A percentile compares a stretch with the other conserved stretches of the same genome.
phyloP scores from a whole-genome alignment of 257 asterid species.

The Solanum virginianum region DNA sequence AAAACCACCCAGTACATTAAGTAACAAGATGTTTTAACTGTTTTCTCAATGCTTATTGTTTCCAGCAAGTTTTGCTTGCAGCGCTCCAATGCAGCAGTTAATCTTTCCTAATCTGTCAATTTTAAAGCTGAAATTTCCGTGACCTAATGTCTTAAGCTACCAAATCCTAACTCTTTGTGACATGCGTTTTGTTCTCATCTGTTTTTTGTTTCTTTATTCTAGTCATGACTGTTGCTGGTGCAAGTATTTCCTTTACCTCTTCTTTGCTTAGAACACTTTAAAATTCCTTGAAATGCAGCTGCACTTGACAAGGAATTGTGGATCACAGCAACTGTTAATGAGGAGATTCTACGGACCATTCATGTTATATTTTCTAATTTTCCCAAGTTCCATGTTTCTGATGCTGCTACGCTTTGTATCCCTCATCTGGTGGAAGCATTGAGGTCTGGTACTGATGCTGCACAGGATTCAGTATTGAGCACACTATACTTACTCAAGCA shows the following conservation, averaged over 20 bases:
- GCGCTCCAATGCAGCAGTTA: background rate
- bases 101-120: background rate
- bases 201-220: background rate
- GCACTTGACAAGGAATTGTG: slow-evolving; percentile 65
- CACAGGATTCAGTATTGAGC: slow-evolving; percentile 54
- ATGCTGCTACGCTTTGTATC: slow-evolving; percentile 69
- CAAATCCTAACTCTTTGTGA: background rate
- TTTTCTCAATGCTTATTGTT: background rate
- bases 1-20: background rate
- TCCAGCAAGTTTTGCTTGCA: background rate
- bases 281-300: slow-evolving; percentile 39
- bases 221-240: background rate
- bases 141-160: background rate
- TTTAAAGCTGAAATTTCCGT: background rate
- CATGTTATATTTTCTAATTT: slow-evolving; percentile 63
- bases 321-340: slow-evolving; percentile 48
- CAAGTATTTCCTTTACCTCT: background rate
- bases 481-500: slow-evolving; percentile 64
- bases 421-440: slow-evolving; percentile 66
- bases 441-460: slow-evolving; percentile 55
- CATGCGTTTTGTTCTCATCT: background rate
- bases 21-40: background rate
- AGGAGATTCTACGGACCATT: slow-evolving; percentile 63
- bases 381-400: slow-evolving; percentile 58
- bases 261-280: background rate